phyloP scores from a whole-genome alignment of 345 rosid genomes.

The Crucihimalaya himalaica region DNA sequence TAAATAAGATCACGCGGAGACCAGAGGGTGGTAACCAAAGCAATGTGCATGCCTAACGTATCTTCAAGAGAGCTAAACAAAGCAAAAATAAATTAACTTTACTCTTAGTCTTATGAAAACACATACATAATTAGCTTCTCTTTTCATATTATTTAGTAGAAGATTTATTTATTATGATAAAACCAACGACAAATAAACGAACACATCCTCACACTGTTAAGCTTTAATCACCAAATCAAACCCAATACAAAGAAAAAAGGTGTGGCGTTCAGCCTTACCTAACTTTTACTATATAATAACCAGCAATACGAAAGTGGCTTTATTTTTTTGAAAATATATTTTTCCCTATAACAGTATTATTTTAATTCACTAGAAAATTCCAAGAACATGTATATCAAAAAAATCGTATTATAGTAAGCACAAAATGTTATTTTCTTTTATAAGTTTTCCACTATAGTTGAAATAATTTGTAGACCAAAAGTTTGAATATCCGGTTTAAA shows the following conservation, averaged over 20 bases:
- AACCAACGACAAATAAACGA: constrained; percentile 10
- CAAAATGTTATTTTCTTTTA: not conserved
- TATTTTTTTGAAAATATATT: not conserved
- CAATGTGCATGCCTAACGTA: constrained; percentile 8
- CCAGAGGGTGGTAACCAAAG: not conserved
- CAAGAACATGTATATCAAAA: constrained; percentile 3
- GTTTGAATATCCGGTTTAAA: constrained; percentile 12
- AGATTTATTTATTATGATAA: not conserved
- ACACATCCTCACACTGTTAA: constrained; percentile 16
- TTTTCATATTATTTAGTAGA: no score
- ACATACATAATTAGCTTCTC: no score
- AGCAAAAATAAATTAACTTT: not conserved
- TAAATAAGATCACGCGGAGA: constrained; percentile 30
- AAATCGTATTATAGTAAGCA: not conserved
- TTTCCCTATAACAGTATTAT: not conserved
- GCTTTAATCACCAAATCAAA: not conserved
- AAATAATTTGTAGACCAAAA: constrained; percentile 12
- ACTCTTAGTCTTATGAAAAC: no score
- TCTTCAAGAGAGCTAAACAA: not conserved
- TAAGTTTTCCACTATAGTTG: not conserved
- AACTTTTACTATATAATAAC: constrained; percentile 26
- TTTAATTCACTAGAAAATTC: not conserved
- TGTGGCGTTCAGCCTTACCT: constrained; percentile 20
- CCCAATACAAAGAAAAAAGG: not conserved
- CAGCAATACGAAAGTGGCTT: constrained; percentile 33